Conservation (phyloP, 805 yeast genomes). For the Ascoidea asiatica region DNA sequence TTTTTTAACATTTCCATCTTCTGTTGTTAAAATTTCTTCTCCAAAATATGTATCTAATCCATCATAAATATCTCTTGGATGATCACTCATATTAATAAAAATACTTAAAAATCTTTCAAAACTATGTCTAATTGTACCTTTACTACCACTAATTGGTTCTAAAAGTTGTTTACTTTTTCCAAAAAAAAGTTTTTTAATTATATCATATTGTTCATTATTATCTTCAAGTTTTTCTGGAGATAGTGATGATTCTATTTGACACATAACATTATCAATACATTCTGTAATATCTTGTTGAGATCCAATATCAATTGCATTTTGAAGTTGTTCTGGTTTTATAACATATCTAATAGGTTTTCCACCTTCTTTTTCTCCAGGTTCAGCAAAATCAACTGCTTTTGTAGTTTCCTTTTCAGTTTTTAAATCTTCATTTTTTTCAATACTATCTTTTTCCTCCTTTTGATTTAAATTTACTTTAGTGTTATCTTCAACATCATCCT, state of each 20-base stretch:
- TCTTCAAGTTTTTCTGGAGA: conserved; percentile 42
- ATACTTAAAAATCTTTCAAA: conserved; percentile 70
- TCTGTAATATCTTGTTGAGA: conserved; percentile 97
- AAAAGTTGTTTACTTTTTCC: conserved; percentile 78
- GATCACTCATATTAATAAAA: conserved; percentile 76
- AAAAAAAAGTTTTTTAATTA: conserved; percentile 67
- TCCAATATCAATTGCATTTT: conserved; percentile 65
- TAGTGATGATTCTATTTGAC: conserved; percentile 81
- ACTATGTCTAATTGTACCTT: conserved; percentile 29
- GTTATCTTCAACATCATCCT: too few species aligned
- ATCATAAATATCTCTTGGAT: conserved; percentile 80
- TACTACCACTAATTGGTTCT: conserved; percentile 31
- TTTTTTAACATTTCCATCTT: conserved; percentile 61
- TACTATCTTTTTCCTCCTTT: conserved; percentile 3
- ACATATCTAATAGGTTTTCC: conserved; percentile 21
- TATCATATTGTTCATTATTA: conserved; percentile 74
- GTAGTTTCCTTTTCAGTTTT: conserved; percentile 8
- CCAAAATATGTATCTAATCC: conserved; percentile 75
- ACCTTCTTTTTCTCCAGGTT: conserved; percentile 6
- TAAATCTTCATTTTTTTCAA: conserved; percentile 3
- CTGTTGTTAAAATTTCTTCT: conserved; percentile 54
- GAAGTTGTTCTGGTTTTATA: conserved; percentile 42
- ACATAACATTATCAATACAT: conserved; percentile 86
- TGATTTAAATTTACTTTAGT: background rate
- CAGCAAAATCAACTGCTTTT: conserved; percentile 18